Conservation (phyloP, 768 basidiomycete genomes). For the Collybiopsis confluens region DNA sequence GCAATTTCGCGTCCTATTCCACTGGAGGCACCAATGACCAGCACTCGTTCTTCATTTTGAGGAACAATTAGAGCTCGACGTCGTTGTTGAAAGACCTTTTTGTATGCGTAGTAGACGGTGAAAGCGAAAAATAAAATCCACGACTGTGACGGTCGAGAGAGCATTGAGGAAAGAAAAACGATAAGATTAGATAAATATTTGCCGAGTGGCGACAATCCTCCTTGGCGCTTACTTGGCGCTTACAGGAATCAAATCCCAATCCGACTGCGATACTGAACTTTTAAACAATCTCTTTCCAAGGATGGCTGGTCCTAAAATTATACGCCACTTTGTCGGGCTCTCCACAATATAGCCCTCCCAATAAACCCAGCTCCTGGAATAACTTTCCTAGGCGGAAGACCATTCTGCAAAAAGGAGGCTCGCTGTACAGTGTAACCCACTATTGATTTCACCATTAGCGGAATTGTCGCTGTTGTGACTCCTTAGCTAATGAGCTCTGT, state of each 20-base stretch:
- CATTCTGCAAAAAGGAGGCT: no score
- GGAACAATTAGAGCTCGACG: not conserved
- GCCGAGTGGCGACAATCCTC: not conserved
- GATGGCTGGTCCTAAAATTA: no score
- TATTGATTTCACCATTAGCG: no score
- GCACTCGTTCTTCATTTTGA: conserved; percentile 3
- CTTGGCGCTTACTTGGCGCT: no score
- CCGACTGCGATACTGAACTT: conserved; percentile 36
- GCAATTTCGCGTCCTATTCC: conserved; percentile 79
- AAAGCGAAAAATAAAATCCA: not conserved
- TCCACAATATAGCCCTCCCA: no score
- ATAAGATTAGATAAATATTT: conserved; percentile 3
- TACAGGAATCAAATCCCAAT: not conserved
- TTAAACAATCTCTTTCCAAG: no score
- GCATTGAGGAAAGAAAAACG: not conserved
- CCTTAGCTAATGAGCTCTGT: no score
- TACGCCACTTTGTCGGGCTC: no score
- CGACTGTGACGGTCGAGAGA: not conserved
- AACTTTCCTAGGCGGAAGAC: no score
- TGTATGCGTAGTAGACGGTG: not conserved
- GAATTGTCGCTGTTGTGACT: no score
- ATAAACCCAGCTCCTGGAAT: no score
- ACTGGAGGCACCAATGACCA: conserved; percentile 80
- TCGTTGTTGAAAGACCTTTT: not conserved
- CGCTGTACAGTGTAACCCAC: no score